Conservation (phyloP, 805 yeast species). For the Kuraishia hungarica region DNA sequence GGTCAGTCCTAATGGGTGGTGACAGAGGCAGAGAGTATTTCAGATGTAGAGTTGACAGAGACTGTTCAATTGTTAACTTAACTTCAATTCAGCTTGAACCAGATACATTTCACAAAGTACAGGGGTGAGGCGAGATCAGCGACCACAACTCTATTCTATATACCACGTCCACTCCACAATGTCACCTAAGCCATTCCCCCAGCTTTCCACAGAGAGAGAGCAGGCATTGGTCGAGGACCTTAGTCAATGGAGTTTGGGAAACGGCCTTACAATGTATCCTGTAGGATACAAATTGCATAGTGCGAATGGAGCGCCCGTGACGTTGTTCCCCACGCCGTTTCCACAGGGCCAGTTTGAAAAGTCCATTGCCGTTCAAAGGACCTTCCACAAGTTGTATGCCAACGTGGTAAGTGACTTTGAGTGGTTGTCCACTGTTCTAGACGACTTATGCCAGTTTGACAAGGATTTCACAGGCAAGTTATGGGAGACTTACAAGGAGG, state of each 20-base stretch:
- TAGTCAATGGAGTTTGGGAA: constrained; percentile 68
- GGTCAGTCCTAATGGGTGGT: no score
- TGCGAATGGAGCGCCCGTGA: constrained; percentile 74
- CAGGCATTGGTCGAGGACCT: constrained; percentile 33
- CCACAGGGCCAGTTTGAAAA: constrained; percentile 57
- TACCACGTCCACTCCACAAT: neutral
- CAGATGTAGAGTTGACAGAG: no score
- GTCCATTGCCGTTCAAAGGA: constrained; percentile 57
- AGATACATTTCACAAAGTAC: no score
- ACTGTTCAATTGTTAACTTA: no score
- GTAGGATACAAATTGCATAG: constrained; percentile 36
- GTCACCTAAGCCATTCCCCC: constrained; percentile 6
- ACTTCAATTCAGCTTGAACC: no score
- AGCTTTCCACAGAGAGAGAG: constrained; percentile 7
- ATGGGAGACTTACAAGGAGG: constrained; percentile 47
- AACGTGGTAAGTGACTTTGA: constrained; percentile 46
- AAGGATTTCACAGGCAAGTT: constrained; percentile 76
- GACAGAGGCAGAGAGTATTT: no score
- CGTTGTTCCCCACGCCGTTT: constrained; percentile 86
- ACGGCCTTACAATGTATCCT: constrained; percentile 81
- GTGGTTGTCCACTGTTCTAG: constrained; percentile 57
- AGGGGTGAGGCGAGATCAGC: no score
- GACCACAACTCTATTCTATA: no score
- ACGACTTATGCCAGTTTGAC: constrained; percentile 50
- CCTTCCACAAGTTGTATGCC: constrained; percentile 70